These are phyloP conservation scores for Xylaria hypoxylon DNA, from an alignment of 2,329 filamentous ascomycete species.

Conservation along the genomic window DNA sequence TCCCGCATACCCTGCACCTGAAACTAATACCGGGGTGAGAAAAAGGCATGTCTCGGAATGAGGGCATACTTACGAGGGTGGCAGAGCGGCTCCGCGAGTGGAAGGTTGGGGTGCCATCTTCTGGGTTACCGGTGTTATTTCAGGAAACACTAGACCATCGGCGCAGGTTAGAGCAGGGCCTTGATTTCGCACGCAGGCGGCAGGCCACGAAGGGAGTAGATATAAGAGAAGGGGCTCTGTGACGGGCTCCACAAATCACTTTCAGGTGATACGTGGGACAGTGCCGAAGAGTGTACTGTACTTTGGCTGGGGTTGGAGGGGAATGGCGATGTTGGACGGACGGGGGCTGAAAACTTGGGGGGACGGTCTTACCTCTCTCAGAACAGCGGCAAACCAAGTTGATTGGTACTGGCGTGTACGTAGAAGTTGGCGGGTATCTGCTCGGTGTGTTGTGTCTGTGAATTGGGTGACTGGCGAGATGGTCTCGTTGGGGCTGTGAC, in stretches of 20 bases:
- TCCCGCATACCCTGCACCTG: slow-evolving; percentile 29
- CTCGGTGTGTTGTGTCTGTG: neutral
- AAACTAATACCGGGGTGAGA: slow-evolving; percentile 35
- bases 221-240: neutral
- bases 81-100: slow-evolving; percentile 16
- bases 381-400: neutral
- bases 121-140: neutral
- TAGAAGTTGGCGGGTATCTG: neutral
- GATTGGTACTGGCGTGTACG: neutral
- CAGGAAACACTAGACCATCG: neutral
- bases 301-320: neutral
- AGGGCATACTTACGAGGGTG: slow-evolving; percentile 27
- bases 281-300: neutral
- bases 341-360: neutral
- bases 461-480: neutral
- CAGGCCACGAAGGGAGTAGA: too few relatives aligned
- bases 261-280: neutral
- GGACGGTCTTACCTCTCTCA: slow-evolving; percentile 3
- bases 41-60: neutral
- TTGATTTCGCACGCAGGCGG: neutral
- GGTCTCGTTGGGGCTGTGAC: neutral
- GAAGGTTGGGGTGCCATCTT: slow-evolving; percentile 22
- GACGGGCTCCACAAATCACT: neutral
- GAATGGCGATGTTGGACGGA: too few relatives aligned
- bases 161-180: neutral